Evolutionary conservation across 148 eudicot species (phyloP).

Genomic region (Camellia granthamiana): DNA sequence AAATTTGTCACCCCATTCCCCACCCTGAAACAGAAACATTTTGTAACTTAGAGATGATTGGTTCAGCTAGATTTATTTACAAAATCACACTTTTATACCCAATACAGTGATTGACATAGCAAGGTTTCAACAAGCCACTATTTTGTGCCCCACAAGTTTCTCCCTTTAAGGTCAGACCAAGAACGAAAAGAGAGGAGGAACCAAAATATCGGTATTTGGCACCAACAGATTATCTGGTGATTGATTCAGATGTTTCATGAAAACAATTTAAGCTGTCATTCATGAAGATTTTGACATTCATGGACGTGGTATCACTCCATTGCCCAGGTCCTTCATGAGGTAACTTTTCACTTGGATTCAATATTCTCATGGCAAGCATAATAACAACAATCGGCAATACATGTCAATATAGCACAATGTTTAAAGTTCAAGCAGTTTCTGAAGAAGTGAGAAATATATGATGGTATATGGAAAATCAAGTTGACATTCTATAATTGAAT

Average conservation of each 20-base stretch:
- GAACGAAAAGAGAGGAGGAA: not conserved
- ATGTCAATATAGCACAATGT: not conserved
- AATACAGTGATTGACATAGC: not conserved
- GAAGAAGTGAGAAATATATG: not conserved
- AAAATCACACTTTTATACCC: not conserved
- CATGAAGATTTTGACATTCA: constrained; percentile 1
- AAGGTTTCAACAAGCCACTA: not conserved
- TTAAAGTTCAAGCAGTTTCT: not conserved
- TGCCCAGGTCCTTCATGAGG: constrained; percentile 2
- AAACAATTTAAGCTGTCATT: constrained; percentile 4
- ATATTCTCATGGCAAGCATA: not conserved
- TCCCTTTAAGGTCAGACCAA: not conserved
- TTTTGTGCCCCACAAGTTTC: not conserved
- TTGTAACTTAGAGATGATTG: not conserved
- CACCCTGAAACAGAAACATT: too few relatives aligned
- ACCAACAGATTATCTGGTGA: not conserved
- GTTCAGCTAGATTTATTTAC: not conserved
- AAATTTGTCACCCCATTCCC: too few relatives aligned
- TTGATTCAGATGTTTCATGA: not conserved
- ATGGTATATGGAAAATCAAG: not conserved
- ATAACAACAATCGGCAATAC: not conserved
- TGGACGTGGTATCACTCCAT: not conserved
- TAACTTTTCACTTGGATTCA: constrained; percentile 4
- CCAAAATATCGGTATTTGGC: too few relatives aligned
- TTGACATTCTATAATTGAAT: not conserved